phyloP scores from a whole-genome alignment of 169 alveolate species.

The Plasmodium coatneyi region DNA sequence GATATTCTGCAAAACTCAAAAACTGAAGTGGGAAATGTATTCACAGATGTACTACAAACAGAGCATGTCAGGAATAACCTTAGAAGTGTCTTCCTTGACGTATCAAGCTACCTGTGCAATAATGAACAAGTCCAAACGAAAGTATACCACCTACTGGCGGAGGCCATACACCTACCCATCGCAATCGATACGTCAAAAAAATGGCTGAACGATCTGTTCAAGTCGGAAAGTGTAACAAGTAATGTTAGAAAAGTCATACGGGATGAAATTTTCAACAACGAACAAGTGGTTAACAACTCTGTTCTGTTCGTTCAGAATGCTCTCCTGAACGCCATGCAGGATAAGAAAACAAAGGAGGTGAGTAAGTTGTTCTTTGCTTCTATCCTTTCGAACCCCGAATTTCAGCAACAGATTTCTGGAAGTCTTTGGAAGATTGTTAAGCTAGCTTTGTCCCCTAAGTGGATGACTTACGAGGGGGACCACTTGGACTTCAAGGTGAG shows the following conservation, averaged over 20 bases:
- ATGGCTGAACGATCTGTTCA: slow-evolving; percentile 20
- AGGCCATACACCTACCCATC: slow-evolving; percentile 25
- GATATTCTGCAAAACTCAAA: slow-evolving; percentile 10
- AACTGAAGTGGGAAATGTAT: background rate
- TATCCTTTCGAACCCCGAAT: slow-evolving; percentile 19
- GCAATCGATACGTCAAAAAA: background rate
- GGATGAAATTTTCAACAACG: slow-evolving; percentile 26
- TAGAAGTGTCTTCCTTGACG: background rate
- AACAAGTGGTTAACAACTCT: slow-evolving; percentile 19
- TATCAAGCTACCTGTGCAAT: background rate
- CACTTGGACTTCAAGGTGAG: background rate
- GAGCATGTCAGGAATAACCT: slow-evolving; percentile 8
- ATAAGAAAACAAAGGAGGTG: slow-evolving; percentile 17
- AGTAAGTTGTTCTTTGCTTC: slow-evolving; percentile 5
- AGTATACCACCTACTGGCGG: background rate
- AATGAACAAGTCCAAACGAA: slow-evolving; percentile 24
- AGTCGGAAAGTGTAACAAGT: slow-evolving; percentile 7
- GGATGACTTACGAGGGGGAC: slow-evolving; percentile 32
- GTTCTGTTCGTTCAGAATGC: slow-evolving; percentile 8
- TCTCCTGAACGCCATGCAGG: background rate
- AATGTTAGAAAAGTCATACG: slow-evolving; percentile 21
- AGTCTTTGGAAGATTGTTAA: slow-evolving; percentile 26
- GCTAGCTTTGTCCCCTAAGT: slow-evolving; percentile 21
- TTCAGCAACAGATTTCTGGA: slow-evolving; percentile 30
- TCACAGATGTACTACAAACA: slow-evolving; percentile 18